A percentile compares a stretch with the other conserved stretches of the same genome.
These are phyloP conservation scores for Neobulgaria alba DNA, from an alignment of 2,329 filamentous ascomycete species.

Conservation along the genomic window DNA sequence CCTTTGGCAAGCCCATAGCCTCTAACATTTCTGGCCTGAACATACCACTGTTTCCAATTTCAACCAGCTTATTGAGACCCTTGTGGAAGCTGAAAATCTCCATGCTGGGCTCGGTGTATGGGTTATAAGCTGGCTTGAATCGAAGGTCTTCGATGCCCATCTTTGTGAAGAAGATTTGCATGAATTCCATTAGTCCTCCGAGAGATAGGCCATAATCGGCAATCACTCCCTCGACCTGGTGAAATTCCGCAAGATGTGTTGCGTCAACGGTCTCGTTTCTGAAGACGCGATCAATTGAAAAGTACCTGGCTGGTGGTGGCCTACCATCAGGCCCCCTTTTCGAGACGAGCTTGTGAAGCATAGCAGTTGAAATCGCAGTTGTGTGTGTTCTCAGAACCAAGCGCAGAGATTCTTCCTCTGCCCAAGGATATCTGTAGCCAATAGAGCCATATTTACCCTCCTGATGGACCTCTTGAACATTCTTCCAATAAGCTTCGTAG, in stretches of 20 bases:
- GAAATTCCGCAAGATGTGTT: conserved; percentile 95
- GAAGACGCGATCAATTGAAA: conserved; percentile 98
- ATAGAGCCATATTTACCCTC: conserved; percentile 89
- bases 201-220: conserved; percentile 91
- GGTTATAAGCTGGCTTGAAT: conserved; percentile 97
- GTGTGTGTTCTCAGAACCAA: conserved; percentile 95
- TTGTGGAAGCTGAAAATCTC: conserved; percentile 96
- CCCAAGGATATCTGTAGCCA: conserved; percentile 94
- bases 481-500: conserved; percentile 82
- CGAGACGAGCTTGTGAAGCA: conserved; percentile 81
- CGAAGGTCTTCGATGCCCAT: conserved; percentile 83
- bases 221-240: conserved; percentile 97
- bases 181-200: conserved; percentile 87
- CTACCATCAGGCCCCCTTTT: conserved; percentile 65
- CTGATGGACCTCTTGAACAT: conserved; percentile 80
- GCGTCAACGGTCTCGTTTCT: conserved; percentile 95
- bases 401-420: conserved; percentile 73
- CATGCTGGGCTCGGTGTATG: conserved; percentile 93
- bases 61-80: conserved; percentile 82
- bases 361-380: conserved; percentile 81
- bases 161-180: conserved; percentile 92
- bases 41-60: conserved; percentile 98
- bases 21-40: conserved; percentile 97
- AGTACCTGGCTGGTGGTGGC: conserved; percentile 73
- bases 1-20: conserved; percentile 84